Conservation (phyloP, 176 grass and related monocot species). For the Oryza glaberrima region DNA sequence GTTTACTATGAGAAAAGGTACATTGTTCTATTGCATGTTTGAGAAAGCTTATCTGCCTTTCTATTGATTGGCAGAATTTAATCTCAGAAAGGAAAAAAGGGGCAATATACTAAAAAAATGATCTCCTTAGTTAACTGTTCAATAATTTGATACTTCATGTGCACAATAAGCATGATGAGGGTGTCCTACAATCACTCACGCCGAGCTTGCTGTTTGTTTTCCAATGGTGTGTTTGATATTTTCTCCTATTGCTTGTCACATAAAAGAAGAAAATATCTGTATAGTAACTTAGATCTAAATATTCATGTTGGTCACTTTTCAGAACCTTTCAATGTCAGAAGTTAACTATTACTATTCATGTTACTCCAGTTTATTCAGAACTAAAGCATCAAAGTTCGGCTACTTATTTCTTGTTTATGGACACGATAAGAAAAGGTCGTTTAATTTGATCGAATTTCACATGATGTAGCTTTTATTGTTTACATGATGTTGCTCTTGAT, state of each 20-base stretch:
- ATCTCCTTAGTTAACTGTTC: background rate
- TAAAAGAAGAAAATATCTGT: slow-evolving; percentile 14
- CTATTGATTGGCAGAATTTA: background rate
- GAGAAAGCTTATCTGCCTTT: slow-evolving; percentile 4
- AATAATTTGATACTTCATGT: background rate
- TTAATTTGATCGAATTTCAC: slow-evolving; percentile 27
- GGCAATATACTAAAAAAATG: slow-evolving; percentile 15
- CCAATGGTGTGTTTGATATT: slow-evolving; percentile 14
- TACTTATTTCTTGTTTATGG: slow-evolving; percentile 11
- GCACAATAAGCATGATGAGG: background rate
- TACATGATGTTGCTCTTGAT: slow-evolving; percentile 30
- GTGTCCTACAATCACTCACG: background rate
- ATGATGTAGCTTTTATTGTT: slow-evolving; percentile 44
- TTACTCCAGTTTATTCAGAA: slow-evolving; percentile 6
- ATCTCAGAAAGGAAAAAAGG: background rate
- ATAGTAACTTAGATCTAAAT: slow-evolving; percentile 16
- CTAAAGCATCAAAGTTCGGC: slow-evolving; percentile 1
- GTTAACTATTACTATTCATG: background rate
- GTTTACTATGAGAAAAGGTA: slow-evolving; percentile 18
- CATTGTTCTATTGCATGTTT: slow-evolving; percentile 1
- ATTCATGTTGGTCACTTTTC: background rate
- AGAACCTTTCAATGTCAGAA: slow-evolving; percentile 15
- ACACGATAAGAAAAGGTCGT: slow-evolving; percentile 4
- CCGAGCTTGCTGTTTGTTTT: slow-evolving; percentile 2
- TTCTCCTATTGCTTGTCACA: slow-evolving; percentile 23